Percentiles rank a stretch among this genome's conserved stretches.
phyloP scores from a whole-genome alignment of 2,329 filamentous ascomycete genomes.

The Calonectria multiphialidica region DNA sequence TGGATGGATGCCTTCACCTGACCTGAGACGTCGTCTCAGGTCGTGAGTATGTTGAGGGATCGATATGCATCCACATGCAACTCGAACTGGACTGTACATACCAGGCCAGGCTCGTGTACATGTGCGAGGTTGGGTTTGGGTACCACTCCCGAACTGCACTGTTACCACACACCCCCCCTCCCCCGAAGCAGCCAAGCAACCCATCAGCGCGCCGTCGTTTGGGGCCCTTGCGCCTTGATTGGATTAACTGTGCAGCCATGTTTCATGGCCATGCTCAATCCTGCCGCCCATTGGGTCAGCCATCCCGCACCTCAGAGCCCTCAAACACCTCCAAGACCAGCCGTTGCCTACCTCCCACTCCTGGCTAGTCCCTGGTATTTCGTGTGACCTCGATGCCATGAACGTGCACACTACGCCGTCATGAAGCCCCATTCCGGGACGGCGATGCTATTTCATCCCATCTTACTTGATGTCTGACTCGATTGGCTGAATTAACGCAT shows the following conservation, averaged over 20 bases:
- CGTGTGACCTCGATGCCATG: neutral
- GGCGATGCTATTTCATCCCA: constrained; percentile 15
- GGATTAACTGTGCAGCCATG: constrained; percentile 20
- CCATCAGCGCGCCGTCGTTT: constrained; percentile 38
- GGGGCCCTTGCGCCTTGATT: constrained; percentile 22
- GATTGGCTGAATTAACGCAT: neutral
- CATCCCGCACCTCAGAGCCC: constrained; percentile 10
- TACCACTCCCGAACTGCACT: constrained; percentile 11
- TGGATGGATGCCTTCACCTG: constrained; percentile 38
- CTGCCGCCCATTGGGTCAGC: constrained; percentile 18
- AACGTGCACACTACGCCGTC: neutral
- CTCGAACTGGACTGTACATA: constrained; percentile 32
- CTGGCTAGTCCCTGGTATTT: constrained; percentile 24
- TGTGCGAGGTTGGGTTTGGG: neutral
- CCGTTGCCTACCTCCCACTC: constrained; percentile 4
- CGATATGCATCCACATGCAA: constrained; percentile 33
- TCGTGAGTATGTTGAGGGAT: constrained; percentile 39
- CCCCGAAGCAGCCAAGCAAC: constrained; percentile 12
- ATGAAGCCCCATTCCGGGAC: neutral
- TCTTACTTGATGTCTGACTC: constrained; percentile 7
- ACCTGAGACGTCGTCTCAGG: constrained; percentile 54
- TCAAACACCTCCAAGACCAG: constrained; percentile 28
- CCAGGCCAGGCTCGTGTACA: neutral
- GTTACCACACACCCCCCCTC: neutral
- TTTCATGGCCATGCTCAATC: constrained; percentile 24